Evolutionary conservation across 2,329 filamentous ascomycete species (phyloP).

Genomic region (Trichoderma brevicompactum): DNA sequence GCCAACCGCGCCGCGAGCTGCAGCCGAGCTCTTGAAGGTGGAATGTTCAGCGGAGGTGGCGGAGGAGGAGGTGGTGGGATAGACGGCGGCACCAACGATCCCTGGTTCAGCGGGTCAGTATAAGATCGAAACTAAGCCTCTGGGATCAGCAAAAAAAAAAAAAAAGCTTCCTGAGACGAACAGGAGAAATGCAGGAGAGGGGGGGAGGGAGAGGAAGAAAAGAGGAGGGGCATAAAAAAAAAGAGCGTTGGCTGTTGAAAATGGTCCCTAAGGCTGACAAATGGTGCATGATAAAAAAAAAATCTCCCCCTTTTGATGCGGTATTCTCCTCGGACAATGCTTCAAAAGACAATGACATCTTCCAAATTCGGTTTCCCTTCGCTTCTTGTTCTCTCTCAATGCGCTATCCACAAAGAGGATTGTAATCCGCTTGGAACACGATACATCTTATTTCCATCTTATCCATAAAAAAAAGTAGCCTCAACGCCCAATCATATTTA

Average conservation of each 20-base stretch:
- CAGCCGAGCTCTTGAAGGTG: slow-evolving; percentile 82
- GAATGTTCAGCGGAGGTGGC: slow-evolving; percentile 81
- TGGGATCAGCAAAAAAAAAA: slow-evolving; percentile 29
- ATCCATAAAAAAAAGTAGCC: slow-evolving; percentile 22
- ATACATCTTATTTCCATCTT: slow-evolving; percentile 20
- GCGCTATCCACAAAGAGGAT: slow-evolving; percentile 23
- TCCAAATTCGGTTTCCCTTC: slow-evolving; percentile 19
- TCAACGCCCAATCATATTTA: slow-evolving; percentile 18
- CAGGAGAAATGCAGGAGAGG: slow-evolving; percentile 14
- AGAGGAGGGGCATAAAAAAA: slow-evolving; percentile 27
- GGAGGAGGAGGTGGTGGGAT: slow-evolving; percentile 65
- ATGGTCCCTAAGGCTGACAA: slow-evolving; percentile 33
- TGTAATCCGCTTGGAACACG: slow-evolving; percentile 4
- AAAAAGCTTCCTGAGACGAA: background rate
- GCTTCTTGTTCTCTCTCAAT: slow-evolving; percentile 23
- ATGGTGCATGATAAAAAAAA: slow-evolving; percentile 18
- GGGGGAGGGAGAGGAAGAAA: background rate
- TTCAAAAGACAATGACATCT: slow-evolving; percentile 19
- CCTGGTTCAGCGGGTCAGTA: slow-evolving; percentile 58
- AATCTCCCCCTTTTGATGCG: slow-evolving; percentile 28
- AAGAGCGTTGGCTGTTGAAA: slow-evolving; percentile 26
- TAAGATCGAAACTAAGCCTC: slow-evolving; percentile 60
- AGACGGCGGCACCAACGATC: slow-evolving; percentile 60
- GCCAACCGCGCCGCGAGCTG: slow-evolving; percentile 89
- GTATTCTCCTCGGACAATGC: slow-evolving; percentile 17